Evolutionary conservation across 148 eudicot species (phyloP), one percentile per base, ranked within the genome.

Genomic region (Silene latifolia): DNA sequence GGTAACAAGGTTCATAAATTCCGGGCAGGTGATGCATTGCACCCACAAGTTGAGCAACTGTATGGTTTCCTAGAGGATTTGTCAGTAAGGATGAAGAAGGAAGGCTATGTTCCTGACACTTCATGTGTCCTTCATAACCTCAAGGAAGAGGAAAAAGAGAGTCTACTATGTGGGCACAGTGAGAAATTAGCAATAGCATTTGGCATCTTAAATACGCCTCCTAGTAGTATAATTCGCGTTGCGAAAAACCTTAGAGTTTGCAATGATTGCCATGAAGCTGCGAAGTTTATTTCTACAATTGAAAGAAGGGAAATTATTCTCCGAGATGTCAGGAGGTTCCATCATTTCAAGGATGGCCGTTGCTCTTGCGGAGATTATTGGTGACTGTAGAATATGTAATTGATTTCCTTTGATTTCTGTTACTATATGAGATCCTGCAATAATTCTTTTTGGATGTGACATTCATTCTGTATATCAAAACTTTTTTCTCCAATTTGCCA

Each of bases 121-220:
- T 87, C 88, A n/a, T 89, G 87, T 80, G 92, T 89, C 75, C 90
- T 87, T 73, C 90, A 83, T 69, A 81, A 87, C 79, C 76, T 89
- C 29, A 80, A 83, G 17, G 84, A 85, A 63, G 85, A 73, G 63
- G 86, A 89, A 73, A 85, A 87, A 74, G 92, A 87, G 82, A 82
- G 73, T 58, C 62, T 84, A 53, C 73, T 89, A 54, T 85, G 88
- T 44, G 90, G 90, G 72, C 90, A 85, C 20, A 85, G 90, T 64
- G 90, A 85, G 76, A 85, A 74, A 85, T 74, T 87, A 76, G 90
- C 88, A 13, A 83, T 87, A 51, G 86, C 90, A 19, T 89, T 89
- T 46, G 88, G 90, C 7, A 75, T 89, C 72, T 77, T 89, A 75
- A 82, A 82, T 61, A 87, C 87, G 11, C 84, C 87, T 47, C 92